Percentiles rank a stretch among this genome's conserved stretches.
Conservation (phyloP, 2,329 filamentous ascomycete species). For the Ustulina deusta region DNA sequence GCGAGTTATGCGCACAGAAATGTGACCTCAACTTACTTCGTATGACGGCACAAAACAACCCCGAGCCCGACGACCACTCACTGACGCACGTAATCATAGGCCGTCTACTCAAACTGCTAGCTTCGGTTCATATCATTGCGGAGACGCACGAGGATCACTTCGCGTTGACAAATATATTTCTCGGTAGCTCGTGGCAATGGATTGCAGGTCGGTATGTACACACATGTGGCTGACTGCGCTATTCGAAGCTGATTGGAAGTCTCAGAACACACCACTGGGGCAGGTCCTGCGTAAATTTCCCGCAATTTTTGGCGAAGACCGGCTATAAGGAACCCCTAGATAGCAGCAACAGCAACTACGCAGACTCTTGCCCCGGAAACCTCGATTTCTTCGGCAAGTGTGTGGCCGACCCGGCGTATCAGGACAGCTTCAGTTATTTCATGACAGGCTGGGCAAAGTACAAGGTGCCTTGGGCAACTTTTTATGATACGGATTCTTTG, state of each 20-base stretch:
- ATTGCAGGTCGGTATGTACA: slow-evolving; percentile 38
- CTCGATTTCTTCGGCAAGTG: slow-evolving; percentile 45
- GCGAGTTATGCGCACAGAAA: slow-evolving; percentile 33
- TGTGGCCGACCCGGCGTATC: slow-evolving; percentile 36
- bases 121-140: slow-evolving; percentile 42
- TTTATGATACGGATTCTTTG: slow-evolving; percentile 45
- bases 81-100: slow-evolving; percentile 30
- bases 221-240: background rate
- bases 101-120: slow-evolving; percentile 42
- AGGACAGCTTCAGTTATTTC: slow-evolving; percentile 45
- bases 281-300: slow-evolving; percentile 33
- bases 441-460: slow-evolving; percentile 42
- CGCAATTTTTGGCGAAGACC: slow-evolving; percentile 42
- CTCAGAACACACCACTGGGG: slow-evolving; percentile 37
- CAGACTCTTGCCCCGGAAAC: slow-evolving; percentile 38
- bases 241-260: background rate
- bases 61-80: background rate
- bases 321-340: slow-evolving; percentile 44
- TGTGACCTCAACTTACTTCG: slow-evolving; percentile 44
- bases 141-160: slow-evolving; percentile 47
- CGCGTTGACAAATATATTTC: slow-evolving; percentile 45
- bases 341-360: slow-evolving; percentile 39
- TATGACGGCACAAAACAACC: slow-evolving; percentile 16
- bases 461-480: slow-evolving; percentile 45
- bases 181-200: slow-evolving; percentile 44